Base-by-base conservation (phyloP, 2,329 filamentous ascomycete species). In the Fusarium transvaalense region DNA sequence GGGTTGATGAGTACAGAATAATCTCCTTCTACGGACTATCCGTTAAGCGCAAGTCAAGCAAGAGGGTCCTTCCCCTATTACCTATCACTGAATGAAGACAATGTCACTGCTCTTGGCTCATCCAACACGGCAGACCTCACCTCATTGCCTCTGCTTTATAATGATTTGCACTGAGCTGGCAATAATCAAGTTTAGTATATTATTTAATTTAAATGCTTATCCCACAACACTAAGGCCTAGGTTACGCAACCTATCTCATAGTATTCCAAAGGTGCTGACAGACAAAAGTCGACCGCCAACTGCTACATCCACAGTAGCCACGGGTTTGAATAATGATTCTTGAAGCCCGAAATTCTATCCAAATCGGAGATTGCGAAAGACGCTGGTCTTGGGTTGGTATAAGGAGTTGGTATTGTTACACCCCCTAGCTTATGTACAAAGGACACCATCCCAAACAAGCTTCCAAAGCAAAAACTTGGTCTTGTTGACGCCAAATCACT, bases 401-500 rank as follows among this genome's bases (percentile, higher is more conserved):
- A 50, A 37, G 32, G 4, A 38, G 46, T 27, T 27, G 32, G 9
- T 27, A 37, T 50, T 50, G 23, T 38, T 17, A 19, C 46, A 37
- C 4, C 32, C 32, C 19, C 32, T 38, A 13, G 46, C 41, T 19
- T 38, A 27, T 50, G 23, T 50, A 38, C 32, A 37, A 50, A 15
- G 17, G 37, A 19, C 9, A 25, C 21, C 17, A 27, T 50, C n/a
- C 31, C 46, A 19, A 37, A 15, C n/a, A 38, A 50, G 38, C 6
- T 43, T 31, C 32, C 32, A 37, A 37, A 46, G 25, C 46, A 38
- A 14, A 23, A 27, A n/a, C 32, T 38, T 37, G 14, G 17, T 27
- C 46, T 38, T 38, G 6, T 38, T 50, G 46, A 50, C 46, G 32
- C 46, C 17, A 27, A 50, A 50, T 27, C 61, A 54, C n/a, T 32